Evolutionary conservation across 1,139 yeast genomes (phyloP).

Genomic region (Chernovozyma aurita): DNA sequence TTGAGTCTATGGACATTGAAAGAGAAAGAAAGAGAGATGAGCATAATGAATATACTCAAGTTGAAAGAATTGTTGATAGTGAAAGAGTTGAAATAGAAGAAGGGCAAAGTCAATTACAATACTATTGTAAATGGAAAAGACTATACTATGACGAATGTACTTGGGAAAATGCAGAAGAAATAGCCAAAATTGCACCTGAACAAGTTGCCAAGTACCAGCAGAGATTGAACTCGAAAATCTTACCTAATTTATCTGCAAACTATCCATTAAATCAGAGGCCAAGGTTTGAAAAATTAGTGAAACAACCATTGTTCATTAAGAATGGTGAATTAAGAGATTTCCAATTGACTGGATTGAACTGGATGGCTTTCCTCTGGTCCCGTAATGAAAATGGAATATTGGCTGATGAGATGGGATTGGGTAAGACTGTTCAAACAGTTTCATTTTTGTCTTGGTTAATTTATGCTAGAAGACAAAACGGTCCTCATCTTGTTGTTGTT

Average conservation of each 20-base stretch:
- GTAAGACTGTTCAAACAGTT: slow-evolving; percentile 97
- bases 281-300: slow-evolving; percentile 76
- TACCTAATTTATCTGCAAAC: slow-evolving; percentile 76
- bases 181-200: slow-evolving; percentile 78
- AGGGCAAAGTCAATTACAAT: slow-evolving; percentile 67
- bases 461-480: slow-evolving; percentile 91
- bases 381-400: slow-evolving; percentile 95
- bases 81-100: slow-evolving; percentile 61
- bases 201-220: slow-evolving; percentile 82
- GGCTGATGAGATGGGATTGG: slow-evolving; percentile 99
- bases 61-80: slow-evolving; percentile 86
- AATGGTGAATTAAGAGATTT: slow-evolving; percentile 93
- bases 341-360: slow-evolving; percentile 94
- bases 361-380: slow-evolving; percentile 99
- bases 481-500: slow-evolving; percentile 94
- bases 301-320: slow-evolving; percentile 87
- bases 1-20: slow-evolving; percentile 91
- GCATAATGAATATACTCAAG: slow-evolving; percentile 75
- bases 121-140: slow-evolving; percentile 90
- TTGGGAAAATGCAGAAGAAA: slow-evolving; percentile 91
- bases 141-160: slow-evolving; percentile 93
- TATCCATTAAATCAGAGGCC: slow-evolving; percentile 76
- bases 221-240: slow-evolving; percentile 75
- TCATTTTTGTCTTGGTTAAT: slow-evolving; percentile 92
- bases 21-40: slow-evolving; percentile 81